Evolutionary conservation across 805 yeast species (phyloP), one percentile per base, ranked within the genome.

Genomic region (Wickerhamiella brachini): DNA sequence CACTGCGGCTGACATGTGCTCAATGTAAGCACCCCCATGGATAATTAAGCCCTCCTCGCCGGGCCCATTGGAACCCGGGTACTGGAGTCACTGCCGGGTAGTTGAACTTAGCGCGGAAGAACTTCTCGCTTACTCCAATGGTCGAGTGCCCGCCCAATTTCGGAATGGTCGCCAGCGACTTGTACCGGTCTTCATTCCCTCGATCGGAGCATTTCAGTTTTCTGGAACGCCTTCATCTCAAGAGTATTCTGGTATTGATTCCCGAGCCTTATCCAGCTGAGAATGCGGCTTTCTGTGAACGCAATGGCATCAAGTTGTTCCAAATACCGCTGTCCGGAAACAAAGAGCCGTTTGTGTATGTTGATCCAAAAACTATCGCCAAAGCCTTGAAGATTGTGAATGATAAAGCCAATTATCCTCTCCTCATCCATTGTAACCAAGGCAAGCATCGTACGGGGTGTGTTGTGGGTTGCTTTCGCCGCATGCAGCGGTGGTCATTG

Each of bases 361-460:
- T 80, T 34, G 76, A 81, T 7, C 74, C 75, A 2, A 81, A 80
- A 37, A 71, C 83, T 39, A 78, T 93, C 29, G 83, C 89, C 1
- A 77, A 79, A 53, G 96, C 97, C 0, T 70, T 90, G 56, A 80
- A 82, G 62, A 83, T 88, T 34, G 85, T 87, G 13, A 65, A 87
- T 15, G 74, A 93, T 60, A 96, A 97, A 0, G 80, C 65, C 21
- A 90, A 93, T 66, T 97, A 88, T 53, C 98, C 98, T 1, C 71
- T 93, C 12, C 70, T 93, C 56, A 85, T 93, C 44, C 98, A 93
- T 66, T 93, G 98, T 68, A 93, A 93, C 68, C 71, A 96, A 53
- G 98, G 98, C 10, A 93, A 90, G 54, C 98, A 93, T 65, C 74
- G 98, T 58, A 93, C 98, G 0, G 98, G 98, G 0, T 93, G 97